These are phyloP conservation scores for Alternaria panax DNA, from an alignment of 2,329 filamentous ascomycete genomes.

Conservation along the genomic window DNA sequence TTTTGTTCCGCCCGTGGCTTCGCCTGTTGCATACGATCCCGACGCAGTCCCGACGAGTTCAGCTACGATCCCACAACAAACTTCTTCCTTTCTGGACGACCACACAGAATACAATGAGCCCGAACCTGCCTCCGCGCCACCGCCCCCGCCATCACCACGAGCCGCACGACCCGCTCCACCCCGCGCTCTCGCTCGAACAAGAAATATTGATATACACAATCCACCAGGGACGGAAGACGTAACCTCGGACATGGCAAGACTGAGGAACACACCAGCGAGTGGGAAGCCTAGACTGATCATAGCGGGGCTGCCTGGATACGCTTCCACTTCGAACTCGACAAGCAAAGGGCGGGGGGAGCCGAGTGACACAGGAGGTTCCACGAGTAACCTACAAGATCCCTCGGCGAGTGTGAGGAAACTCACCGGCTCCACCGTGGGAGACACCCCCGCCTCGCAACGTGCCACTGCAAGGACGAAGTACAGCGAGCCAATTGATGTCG, in stretches of 20 bases:
- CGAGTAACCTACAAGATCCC: conserved; percentile 6
- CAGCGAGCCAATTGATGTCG: conserved; percentile 31
- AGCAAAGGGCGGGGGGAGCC: conserved; percentile 10
- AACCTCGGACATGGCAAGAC: conserved; percentile 52
- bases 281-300: conserved; percentile 48
- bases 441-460: conserved; percentile 16
- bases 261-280: conserved; percentile 54
- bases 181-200: conserved; percentile 28
- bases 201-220: conserved; percentile 38
- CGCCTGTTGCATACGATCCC: conserved; percentile 41
- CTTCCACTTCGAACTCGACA: conserved; percentile 10
- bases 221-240: conserved; percentile 15
- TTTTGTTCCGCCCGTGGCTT: conserved; percentile 50
- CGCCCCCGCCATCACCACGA: conserved; percentile 19
- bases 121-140: conserved; percentile 18
- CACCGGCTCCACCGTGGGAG: conserved; percentile 2
- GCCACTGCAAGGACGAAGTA: conserved; percentile 13
- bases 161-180: conserved; percentile 26
- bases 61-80: conserved; percentile 27
- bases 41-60: conserved; percentile 31
- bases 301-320: conserved; percentile 31
- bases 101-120: conserved; percentile 31
- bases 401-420: not conserved
- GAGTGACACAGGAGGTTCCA: not conserved
- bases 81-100: conserved; percentile 15